A percentile compares a stretch with the other conserved stretches of the same genome.
Conservation (phyloP, 140 eudicot genomes). For the Erigeron philadelphicus region DNA sequence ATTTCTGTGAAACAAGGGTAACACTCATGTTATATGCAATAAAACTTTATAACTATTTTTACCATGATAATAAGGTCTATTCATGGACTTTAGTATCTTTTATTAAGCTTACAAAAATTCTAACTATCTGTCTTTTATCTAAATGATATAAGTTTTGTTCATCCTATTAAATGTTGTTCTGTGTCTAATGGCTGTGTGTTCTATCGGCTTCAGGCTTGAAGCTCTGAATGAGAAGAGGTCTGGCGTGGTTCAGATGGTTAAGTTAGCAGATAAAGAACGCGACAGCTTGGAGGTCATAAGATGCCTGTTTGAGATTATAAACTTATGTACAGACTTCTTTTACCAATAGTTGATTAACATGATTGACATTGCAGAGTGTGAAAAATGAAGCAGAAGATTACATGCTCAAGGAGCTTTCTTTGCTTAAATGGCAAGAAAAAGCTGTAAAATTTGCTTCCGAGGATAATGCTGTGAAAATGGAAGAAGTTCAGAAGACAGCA, state of each 20-base stretch:
- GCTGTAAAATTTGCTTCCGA: conserved; percentile 73
- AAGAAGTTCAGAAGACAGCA: conserved; percentile 44
- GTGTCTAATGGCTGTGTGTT: conserved; percentile 3
- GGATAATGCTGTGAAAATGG: conserved; percentile 43
- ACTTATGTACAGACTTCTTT: not conserved
- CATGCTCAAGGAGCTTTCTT: conserved; percentile 79
- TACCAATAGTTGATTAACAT: conserved; percentile 3
- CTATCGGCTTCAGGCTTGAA: conserved; percentile 61
- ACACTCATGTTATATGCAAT: too few relatives aligned
- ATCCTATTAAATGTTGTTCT: conserved; percentile 9
- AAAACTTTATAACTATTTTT: too few relatives aligned
- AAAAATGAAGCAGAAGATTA: conserved; percentile 91
- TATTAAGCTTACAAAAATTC: too few relatives aligned
- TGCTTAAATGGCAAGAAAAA: conserved; percentile 87
- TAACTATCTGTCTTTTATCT: too few relatives aligned
- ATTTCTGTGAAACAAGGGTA: too few relatives aligned
- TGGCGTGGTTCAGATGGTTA: conserved; percentile 95
- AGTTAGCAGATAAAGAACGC: conserved; percentile 94
- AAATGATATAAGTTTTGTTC: not conserved
- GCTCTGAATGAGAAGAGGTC: conserved; percentile 69
- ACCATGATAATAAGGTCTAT: too few relatives aligned
- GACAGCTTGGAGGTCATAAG: conserved; percentile 73
- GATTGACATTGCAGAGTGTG: conserved; percentile 48
- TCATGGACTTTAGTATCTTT: too few relatives aligned
- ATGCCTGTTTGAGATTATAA: conserved; percentile 9